Percentiles rank a stretch among this genome's conserved stretches.
These are phyloP conservation scores for Malassezia vespertilionis DNA, from an alignment of 1,284 basidiomycete genomes.

Conservation along the genomic window DNA sequence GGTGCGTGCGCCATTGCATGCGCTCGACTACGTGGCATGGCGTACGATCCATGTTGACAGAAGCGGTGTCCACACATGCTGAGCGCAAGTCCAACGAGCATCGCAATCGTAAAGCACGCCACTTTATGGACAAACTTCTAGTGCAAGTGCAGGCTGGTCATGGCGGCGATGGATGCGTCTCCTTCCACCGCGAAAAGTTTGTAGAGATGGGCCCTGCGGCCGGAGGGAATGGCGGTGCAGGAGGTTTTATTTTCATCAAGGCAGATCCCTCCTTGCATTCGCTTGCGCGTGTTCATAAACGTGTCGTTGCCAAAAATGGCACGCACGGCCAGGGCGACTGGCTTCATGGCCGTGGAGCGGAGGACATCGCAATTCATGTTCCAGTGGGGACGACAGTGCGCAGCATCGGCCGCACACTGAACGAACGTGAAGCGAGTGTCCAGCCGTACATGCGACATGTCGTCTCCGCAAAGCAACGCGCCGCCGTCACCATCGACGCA, in stretches of 20 bases:
- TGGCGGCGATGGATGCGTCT: constrained; percentile 45
- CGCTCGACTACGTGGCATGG: not conserved
- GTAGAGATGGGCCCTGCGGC: constrained; percentile 43
- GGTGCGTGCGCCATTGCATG: not conserved
- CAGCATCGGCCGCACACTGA: constrained; percentile 19
- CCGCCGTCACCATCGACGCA: constrained; percentile 15
- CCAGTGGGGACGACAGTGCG: constrained; percentile 44
- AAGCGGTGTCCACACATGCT: not conserved
- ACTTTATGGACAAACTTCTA: constrained; percentile 37
- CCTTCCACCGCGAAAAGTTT: constrained; percentile 45
- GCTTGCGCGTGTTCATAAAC: constrained; percentile 30
- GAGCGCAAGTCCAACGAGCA: constrained; percentile 3
- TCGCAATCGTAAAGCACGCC: constrained; percentile 29
- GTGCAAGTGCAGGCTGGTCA: constrained; percentile 31
- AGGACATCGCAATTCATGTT: constrained; percentile 33
- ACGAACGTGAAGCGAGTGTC: constrained; percentile 24
- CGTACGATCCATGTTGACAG: not conserved
- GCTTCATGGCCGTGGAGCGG: constrained; percentile 30
- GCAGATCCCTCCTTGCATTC: constrained; percentile 28
- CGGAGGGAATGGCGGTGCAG: constrained; percentile 40
- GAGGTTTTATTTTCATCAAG: constrained; percentile 37
- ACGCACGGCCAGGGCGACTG: constrained; percentile 40
- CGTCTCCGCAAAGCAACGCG: constrained; percentile 2
- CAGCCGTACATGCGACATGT: constrained; percentile 30
- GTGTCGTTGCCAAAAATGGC: constrained; percentile 30